Conservation (phyloP, 2,329 filamentous ascomycete genomes). For the Orbilia blumenaviensis region DNA sequence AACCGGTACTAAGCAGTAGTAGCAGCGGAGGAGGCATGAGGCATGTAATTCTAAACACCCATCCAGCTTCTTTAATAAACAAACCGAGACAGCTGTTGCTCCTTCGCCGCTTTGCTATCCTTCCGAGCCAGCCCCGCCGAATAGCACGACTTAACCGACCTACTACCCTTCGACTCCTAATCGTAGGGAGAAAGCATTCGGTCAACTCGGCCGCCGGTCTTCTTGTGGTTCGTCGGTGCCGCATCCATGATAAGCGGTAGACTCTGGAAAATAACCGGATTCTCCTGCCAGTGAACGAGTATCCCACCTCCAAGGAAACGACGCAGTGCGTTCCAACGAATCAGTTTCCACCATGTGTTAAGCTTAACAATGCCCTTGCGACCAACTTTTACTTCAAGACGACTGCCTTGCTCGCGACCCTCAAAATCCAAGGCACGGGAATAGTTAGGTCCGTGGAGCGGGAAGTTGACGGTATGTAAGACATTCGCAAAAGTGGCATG, state of each 20-base stretch:
- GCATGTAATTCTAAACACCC: neutral
- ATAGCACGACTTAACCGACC: too few relatives aligned
- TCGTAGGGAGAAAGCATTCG: conserved; percentile 43
- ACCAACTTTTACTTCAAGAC: conserved; percentile 70
- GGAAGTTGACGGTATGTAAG: conserved; percentile 72
- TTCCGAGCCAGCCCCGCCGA: too few relatives aligned
- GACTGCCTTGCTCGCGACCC: conserved; percentile 70
- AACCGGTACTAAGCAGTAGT: neutral
- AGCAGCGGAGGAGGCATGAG: too few relatives aligned
- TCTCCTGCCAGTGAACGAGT: conserved; percentile 70
- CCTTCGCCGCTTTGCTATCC: conserved; percentile 14
- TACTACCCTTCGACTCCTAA: conserved; percentile 29
- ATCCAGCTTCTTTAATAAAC: conserved; percentile 19
- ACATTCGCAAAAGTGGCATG: conserved; percentile 74
- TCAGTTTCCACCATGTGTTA: conserved; percentile 78
- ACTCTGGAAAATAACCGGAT: conserved; percentile 70
- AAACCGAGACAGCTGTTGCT: conserved; percentile 10
- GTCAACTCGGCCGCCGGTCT: conserved; percentile 26
- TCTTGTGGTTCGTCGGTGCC: conserved; percentile 32
- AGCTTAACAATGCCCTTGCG: conserved; percentile 70
- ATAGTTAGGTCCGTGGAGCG: conserved; percentile 72
- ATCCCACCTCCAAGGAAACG: conserved; percentile 71
- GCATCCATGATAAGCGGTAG: conserved; percentile 62
- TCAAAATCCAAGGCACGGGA: conserved; percentile 71
- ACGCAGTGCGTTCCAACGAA: conserved; percentile 70